phyloP scores from a whole-genome alignment of 139 green algal species.

The Monoraphidium neglectum region DNA sequence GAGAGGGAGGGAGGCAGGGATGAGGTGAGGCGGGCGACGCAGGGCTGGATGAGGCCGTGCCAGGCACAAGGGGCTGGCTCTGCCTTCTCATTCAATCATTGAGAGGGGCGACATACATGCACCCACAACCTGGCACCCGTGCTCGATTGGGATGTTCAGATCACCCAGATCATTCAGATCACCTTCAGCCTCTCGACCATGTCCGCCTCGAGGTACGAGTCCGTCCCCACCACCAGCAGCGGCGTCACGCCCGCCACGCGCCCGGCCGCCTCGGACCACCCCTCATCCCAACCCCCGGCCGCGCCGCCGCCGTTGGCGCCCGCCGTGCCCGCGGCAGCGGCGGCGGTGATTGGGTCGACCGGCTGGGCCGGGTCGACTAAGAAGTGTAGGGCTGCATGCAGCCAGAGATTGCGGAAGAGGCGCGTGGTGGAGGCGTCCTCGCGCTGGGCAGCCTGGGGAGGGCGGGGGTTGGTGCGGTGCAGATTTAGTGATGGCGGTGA shows the following conservation, averaged over 20 bases:
- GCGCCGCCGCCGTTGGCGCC: background rate
- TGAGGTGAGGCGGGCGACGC: no score
- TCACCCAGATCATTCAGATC: no score
- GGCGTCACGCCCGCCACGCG: constrained; percentile 34
- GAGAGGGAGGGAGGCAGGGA: no score
- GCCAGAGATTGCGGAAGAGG: constrained; percentile 70
- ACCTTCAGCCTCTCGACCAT: constrained; percentile 33
- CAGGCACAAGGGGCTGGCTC: no score
- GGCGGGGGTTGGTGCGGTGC: no score
- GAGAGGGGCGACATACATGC: no score
- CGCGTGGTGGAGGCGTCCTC: constrained; percentile 26
- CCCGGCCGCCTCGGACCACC: constrained; percentile 39
- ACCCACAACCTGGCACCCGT: no score
- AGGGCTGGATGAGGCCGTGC: no score
- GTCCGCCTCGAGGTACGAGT: constrained; percentile 16
- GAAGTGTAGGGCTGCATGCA: constrained; percentile 56
- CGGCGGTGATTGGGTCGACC: background rate
- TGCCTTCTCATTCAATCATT: no score
- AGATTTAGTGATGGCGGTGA: no score
- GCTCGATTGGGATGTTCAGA: no score
- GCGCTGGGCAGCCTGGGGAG: constrained; percentile 23
- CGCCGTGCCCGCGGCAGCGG: background rate
- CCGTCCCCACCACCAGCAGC: constrained; percentile 28
- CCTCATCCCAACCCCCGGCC: background rate
- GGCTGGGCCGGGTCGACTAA: constrained; percentile 26